These are phyloP conservation scores for Hordeum vulgare DNA, from an alignment of 176 grass and related monocot species.

Conservation along the genomic window MorexV3_pseudomolecules_assembly NC_058521.1:597599860-597600359, in stretches of 20 bases:
- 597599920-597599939: neutral
- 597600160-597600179: neutral
- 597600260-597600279: neutral
- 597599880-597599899: neutral
- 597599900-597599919: neutral
- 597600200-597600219: neutral
- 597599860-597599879: neutral
- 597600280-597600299: neutral
- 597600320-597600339: conserved; percentile 59
- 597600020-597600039: neutral
- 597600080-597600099: neutral
- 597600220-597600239: conserved; percentile 13
- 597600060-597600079: neutral
- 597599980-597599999: too few species aligned
- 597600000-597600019: too few species aligned
- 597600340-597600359: conserved; percentile 54
- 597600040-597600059: neutral
- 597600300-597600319: neutral
- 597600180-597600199: neutral
- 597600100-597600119: neutral
- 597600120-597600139: too few species aligned
- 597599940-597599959: neutral
- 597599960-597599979: too few species aligned
- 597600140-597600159: neutral
- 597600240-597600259: conserved; percentile 39